Evolutionary conservation across 257 asterid species (phyloP), one percentile per base, ranked within the genome.

Genomic region (Primulina tabacum): DNA sequence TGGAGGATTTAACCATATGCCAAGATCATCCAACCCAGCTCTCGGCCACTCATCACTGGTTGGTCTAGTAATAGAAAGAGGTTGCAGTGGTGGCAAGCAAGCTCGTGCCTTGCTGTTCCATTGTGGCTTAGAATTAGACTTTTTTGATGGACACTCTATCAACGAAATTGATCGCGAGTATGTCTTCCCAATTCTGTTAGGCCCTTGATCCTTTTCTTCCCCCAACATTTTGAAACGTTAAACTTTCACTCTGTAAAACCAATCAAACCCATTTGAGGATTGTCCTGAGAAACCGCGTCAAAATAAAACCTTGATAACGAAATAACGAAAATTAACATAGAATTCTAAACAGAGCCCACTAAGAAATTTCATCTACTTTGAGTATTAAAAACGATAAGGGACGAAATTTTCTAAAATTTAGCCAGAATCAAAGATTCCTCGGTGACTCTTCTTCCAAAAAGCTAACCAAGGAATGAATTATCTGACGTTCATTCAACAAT

Each of bases 1-100:
- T 1, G 90, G 82, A 37, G 93, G 95, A 70, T 75, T 75, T 0
- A 80, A 83, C 98, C 97, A 93, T 76, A 86, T 29, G 47, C 98
- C 98, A 73, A 90, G 87, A 81, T 93, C 98, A 65, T 93, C 97
- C 0, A 92, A 88, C 4, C 95, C 96, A 63, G 95, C 90, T 69
- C 77, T 83, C 1, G 98, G 98, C 98, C 98, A 93, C 53, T 88
- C 94, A 60, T 93, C 95, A 18, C 80, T 64, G 65, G 55, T 82
- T 7, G 95, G 90, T 18, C 90, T 85, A 35, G 65, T 63, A 5
- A 90, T 85, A 9, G 94, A 87, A 57, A 93, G 94, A 26, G 96
- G 98, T 80, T 90, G 98, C 67, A 92, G 96, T 7, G 99, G 97
- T 0, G 96, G 95, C 83, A 93, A 85, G 74, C 94, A 89, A 4